Conservation (phyloP, 2,329 filamentous ascomycete genomes). For the Plenodomus lindquistii region DNA sequence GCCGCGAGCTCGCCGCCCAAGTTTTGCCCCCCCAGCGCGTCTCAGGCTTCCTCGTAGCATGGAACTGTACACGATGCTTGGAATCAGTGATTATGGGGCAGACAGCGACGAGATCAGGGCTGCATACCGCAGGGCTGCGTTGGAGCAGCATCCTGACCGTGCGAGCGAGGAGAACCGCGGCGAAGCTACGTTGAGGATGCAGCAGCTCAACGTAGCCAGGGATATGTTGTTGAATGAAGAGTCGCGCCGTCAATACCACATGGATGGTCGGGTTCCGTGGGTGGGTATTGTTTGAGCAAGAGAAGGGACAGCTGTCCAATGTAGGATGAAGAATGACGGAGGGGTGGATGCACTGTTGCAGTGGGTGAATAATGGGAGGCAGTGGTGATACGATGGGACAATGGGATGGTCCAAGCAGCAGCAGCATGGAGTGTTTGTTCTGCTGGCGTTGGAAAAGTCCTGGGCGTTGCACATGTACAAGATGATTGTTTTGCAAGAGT, state of each 20-base stretch:
- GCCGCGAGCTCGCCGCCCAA: neutral
- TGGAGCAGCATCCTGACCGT: slow-evolving; percentile 27
- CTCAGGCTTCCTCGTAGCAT: slow-evolving; percentile 11
- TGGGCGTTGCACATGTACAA: too few relatives aligned
- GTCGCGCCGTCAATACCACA: slow-evolving; percentile 14
- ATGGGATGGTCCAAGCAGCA: too few relatives aligned
- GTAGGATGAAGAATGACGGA: neutral
- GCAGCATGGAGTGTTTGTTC: too few relatives aligned
- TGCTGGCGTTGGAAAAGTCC: too few relatives aligned
- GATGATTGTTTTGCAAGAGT: too few relatives aligned
- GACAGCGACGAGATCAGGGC: slow-evolving; percentile 13
- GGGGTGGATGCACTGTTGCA: too few relatives aligned
- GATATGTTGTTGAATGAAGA: slow-evolving; percentile 22
- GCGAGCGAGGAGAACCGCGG: slow-evolving; percentile 11
- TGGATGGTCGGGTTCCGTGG: slow-evolving; percentile 13
- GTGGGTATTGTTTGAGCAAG: neutral
- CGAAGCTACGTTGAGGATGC: slow-evolving; percentile 24
- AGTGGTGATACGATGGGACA: too few relatives aligned
- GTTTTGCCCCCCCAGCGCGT: neutral
- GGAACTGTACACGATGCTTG: slow-evolving; percentile 21
- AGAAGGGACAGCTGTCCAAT: neutral
- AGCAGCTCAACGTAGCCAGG: slow-evolving; percentile 28
- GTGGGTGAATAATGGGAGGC: neutral
- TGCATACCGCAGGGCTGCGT: slow-evolving; percentile 20
- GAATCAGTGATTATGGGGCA: slow-evolving; percentile 16